These are phyloP conservation scores for Myriangium duriaei DNA, from an alignment of 2,329 filamentous ascomycete species.

Conservation along the genomic window DNA sequence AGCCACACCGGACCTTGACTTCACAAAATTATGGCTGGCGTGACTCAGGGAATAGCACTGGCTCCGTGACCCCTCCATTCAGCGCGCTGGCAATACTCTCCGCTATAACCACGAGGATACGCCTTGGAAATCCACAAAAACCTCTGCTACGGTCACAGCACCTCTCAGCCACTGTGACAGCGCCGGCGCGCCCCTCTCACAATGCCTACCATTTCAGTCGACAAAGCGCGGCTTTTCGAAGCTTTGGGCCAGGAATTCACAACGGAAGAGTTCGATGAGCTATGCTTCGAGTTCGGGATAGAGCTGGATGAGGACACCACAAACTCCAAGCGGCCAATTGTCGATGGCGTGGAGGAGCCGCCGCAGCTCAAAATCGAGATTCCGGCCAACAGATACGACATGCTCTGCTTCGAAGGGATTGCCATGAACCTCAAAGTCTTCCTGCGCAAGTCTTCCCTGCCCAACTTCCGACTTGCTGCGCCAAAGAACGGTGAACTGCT, in stretches of 20 bases:
- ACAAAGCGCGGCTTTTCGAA: constrained; percentile 92
- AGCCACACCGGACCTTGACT: neutral
- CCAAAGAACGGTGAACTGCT: constrained; percentile 63
- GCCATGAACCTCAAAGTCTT: constrained; percentile 94
- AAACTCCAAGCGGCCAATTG: constrained; percentile 57
- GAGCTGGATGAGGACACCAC: constrained; percentile 95
- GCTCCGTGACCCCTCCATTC: neutral
- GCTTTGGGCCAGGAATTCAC: constrained; percentile 85
- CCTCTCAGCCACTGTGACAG: too few relatives aligned
- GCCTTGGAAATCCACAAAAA: too few relatives aligned
- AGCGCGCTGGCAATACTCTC: neutral
- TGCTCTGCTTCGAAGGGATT: constrained; percentile 96
- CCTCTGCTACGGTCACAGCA: too few relatives aligned
- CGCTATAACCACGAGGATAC: too few relatives aligned
- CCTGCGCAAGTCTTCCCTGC: constrained; percentile 59
- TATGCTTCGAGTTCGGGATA: constrained; percentile 98
- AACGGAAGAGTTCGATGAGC: constrained; percentile 86
- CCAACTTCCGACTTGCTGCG: constrained; percentile 65
- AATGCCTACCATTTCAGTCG: constrained; percentile 94
- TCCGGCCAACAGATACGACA: constrained; percentile 83
- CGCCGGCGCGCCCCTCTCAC: constrained; percentile 23
- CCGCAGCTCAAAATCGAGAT: constrained; percentile 97
- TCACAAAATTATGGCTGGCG: neutral
- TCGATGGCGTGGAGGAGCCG: constrained; percentile 70
- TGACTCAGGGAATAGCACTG: neutral